Base-by-base conservation (phyloP, 768 basidiomycete species). In the Mycena amicta region DNA sequence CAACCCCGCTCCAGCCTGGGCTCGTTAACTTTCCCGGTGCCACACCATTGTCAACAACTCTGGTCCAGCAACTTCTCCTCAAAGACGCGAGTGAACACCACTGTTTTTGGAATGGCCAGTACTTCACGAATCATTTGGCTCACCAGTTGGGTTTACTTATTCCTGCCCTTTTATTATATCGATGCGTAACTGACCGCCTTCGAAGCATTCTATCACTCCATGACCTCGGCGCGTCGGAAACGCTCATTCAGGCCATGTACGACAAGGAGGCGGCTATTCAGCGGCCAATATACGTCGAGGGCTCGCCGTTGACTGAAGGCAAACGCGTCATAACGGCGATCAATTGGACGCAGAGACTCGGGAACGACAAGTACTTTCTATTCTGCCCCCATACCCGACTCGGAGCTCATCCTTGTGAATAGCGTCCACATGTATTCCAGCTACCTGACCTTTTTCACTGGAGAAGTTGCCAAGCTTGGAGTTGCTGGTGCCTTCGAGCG, bases 61-160 rank as follows among this genome's bases (percentile, higher is more conserved):
- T 59, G 15, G 3, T 51, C 16, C 26, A 40, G 20, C 23, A 51
- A 6, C 40, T 59, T 4, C 27, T 59, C 31, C 28, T 25, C 28
- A 50, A 45, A 23, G 58, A 59, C 26, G 53, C 30, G 28, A 29
- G 50, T 28, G 52, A 53, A 22, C 58, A 59, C 53, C 58, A 59
- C 18, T 59, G 58, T 22, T 59, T 54, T 41, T 37, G 12, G 28
- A 51, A 13, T 6, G 28, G 31, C 26, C 1, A 39, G 52, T 49
- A 11, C 47, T 59, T 50, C 58, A 8, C 50, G 18, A 45, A 59
- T 47, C 58, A 59, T 22, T 45, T 59, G 3, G n/a, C 46, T 13
- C 58, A 59, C 23, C 58, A 59, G 58, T 57, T 33, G 11, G 53
- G 16, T 23, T 30, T 18, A 15, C 22, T 27, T n/a, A n/a, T n/a